Evolutionary conservation across 352 stramenopile genomes (phyloP).

Genomic region (Hyaloperonospora arabidopsidis): DNA sequence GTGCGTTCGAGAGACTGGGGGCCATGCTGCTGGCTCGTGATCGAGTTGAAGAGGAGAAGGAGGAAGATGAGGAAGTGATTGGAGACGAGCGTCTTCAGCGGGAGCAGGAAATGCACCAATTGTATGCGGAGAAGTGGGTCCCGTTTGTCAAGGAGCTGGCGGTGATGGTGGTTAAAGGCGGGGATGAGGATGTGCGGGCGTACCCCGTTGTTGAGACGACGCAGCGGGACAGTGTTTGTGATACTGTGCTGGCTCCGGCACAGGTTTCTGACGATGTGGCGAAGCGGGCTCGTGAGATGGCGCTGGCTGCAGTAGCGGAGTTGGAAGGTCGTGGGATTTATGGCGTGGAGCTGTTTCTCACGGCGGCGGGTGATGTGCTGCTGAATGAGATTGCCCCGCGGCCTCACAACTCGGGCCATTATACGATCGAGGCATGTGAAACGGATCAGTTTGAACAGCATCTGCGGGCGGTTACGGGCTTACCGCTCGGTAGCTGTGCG

Average conservation of each 20-base stretch:
- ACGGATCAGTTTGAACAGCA: conserved; percentile 99
- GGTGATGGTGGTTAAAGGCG: conserved; percentile 93
- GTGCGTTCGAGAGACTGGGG: conserved; percentile 81
- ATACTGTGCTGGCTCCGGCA: conserved; percentile 92
- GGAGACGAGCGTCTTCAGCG: background rate
- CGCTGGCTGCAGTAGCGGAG: conserved; percentile 59
- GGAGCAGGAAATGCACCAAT: conserved; percentile 3
- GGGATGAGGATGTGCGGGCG: conserved; percentile 52
- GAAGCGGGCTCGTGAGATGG: conserved; percentile 48
- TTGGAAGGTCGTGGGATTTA: conserved; percentile 89
- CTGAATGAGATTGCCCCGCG: conserved; percentile 96
- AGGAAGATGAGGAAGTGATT: conserved; percentile 9
- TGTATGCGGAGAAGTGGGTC: conserved; percentile 97
- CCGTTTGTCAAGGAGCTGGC: conserved; percentile 94
- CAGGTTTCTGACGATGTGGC: conserved; percentile 38
- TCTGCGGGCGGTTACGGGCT: conserved; percentile 88
- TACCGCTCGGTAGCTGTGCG: conserved; percentile 91
- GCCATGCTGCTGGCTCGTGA: conserved; percentile 18
- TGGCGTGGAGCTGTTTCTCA: conserved; percentile 96
- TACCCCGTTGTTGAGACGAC: conserved; percentile 97
- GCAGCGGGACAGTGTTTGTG: conserved; percentile 95
- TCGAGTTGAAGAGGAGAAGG: conserved; percentile 18
- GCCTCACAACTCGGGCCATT: conserved; percentile 99
- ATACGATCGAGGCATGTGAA: conserved; percentile 97
- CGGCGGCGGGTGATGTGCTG: conserved; percentile 78